phyloP scores from a whole-genome alignment of 768 basidiomycete species.

The Dictyophora rubrovolvata region DNA sequence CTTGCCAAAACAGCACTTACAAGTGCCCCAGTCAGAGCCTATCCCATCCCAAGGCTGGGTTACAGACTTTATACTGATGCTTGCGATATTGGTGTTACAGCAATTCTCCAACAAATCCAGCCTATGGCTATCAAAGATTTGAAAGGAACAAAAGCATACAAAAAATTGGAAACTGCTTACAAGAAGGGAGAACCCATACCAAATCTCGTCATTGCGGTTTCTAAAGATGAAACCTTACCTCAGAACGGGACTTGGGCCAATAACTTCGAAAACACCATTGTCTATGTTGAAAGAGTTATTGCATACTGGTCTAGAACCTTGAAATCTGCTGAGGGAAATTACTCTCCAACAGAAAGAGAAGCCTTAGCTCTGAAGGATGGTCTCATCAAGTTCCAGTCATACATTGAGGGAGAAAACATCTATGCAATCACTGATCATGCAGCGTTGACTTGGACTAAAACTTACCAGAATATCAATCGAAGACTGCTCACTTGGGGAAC shows the following conservation, averaged over 20 bases:
- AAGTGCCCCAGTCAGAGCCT: slow-evolving; percentile 24
- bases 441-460: slow-evolving; percentile 27
- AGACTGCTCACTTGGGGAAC: slow-evolving; percentile 27
- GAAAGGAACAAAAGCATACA: slow-evolving; percentile 16
- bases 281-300: slow-evolving; percentile 24
- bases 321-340: slow-evolving; percentile 25
- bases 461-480: slow-evolving; percentile 29
- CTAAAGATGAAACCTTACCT: slow-evolving; percentile 7
- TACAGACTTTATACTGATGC: slow-evolving; percentile 30
- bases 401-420: slow-evolving; percentile 26
- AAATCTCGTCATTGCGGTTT: slow-evolving; percentile 5
- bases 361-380: slow-evolving; percentile 29
- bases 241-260: slow-evolving; percentile 10
- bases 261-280: slow-evolving; percentile 22
- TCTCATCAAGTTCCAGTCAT: slow-evolving; percentile 27
- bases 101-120: slow-evolving; percentile 18
- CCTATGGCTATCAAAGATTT: slow-evolving; percentile 15
- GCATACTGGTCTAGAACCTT: slow-evolving; percentile 23
- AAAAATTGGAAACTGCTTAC: slow-evolving; percentile 11
- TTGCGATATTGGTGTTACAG: slow-evolving; percentile 15
- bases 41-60: slow-evolving; percentile 20
- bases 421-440: slow-evolving; percentile 16
- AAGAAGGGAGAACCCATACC: slow-evolving; percentile 10
- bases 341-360: slow-evolving; percentile 30
- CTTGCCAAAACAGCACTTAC: slow-evolving; percentile 20